Evolutionary conservation across 495 filamentous ascomycete genomes (phyloP).

Genomic region (Clohesyomyces aquaticus): DNA sequence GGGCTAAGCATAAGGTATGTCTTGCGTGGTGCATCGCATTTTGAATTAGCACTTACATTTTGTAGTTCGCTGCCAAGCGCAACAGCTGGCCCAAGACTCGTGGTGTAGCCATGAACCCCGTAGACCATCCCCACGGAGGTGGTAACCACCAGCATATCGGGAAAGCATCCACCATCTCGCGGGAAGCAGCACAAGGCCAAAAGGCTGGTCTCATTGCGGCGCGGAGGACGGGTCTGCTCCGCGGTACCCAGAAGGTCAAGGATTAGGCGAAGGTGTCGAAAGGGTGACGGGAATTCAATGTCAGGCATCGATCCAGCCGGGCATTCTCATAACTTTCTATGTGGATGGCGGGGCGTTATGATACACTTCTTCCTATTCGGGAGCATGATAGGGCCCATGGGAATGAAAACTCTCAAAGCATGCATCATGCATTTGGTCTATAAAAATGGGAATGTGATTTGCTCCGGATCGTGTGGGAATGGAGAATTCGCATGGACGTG

Average conservation of each 20-base stretch:
- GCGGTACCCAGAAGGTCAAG: constrained; percentile 99
- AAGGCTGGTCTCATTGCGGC: constrained; percentile 99
- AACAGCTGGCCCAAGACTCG: constrained; percentile 99
- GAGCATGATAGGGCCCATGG: constrained; percentile 22
- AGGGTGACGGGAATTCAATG: background rate
- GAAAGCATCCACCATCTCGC: constrained; percentile 99
- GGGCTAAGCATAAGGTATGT: constrained; percentile 39
- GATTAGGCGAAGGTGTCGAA: constrained; percentile 58
- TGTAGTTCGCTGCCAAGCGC: constrained; percentile 96
- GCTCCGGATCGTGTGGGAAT: background rate
- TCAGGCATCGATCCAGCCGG: constrained; percentile 13
- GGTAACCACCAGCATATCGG: constrained; percentile 99
- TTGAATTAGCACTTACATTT: background rate
- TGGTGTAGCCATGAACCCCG: constrained; percentile 99
- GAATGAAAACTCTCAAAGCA: constrained; percentile 19
- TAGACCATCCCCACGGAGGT: constrained; percentile 99
- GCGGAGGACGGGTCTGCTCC: constrained; percentile 96
- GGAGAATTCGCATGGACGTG: background rate
- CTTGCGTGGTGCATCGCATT: background rate
- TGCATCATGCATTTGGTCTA: constrained; percentile 28
- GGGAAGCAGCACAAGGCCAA: constrained; percentile 96
- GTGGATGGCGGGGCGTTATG: constrained; percentile 39
- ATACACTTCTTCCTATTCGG: constrained; percentile 27
- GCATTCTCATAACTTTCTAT: constrained; percentile 36
- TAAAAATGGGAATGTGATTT: constrained; percentile 15